Evolutionary conservation across 2,329 filamentous ascomycete species (phyloP).

Genomic region (Monilinia laxa): DNA sequence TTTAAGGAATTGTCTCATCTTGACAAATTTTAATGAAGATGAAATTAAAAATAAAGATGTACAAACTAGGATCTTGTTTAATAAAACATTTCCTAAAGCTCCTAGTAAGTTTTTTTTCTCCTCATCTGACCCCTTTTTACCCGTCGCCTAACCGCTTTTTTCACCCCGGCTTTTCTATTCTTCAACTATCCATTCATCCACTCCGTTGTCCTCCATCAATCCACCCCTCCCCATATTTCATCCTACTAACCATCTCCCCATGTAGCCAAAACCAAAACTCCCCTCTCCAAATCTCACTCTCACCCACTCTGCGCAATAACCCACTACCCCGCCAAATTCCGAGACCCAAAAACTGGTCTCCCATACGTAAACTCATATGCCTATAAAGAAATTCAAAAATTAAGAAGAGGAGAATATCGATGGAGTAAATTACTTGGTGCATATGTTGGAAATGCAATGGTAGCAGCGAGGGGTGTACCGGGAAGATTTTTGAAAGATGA

Average conservation of each 20-base stretch:
- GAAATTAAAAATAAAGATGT: conserved; percentile 52
- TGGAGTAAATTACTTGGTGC: conserved; percentile 82
- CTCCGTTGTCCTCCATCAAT: neutral
- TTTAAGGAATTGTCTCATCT: conserved; percentile 57
- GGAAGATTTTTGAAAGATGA: conserved; percentile 59
- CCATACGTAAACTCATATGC: conserved; percentile 77
- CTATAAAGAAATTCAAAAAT: conserved; percentile 76
- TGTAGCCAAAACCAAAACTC: neutral
- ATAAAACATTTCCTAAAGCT: conserved; percentile 48
- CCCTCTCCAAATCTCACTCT: conserved; percentile 30
- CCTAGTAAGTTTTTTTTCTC: conserved; percentile 45
- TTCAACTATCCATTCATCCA: neutral
- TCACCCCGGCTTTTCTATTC: neutral
- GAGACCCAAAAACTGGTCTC: conserved; percentile 80
- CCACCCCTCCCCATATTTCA: no score
- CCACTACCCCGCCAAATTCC: conserved; percentile 74
- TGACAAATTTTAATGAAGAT: conserved; percentile 56
- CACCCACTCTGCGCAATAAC: conserved; percentile 72
- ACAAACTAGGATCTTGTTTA: conserved; percentile 57
- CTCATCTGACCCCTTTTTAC: neutral
- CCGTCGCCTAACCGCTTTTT: neutral
- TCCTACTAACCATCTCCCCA: neutral
- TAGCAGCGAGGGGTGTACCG: conserved; percentile 74
- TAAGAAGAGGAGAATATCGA: conserved; percentile 70
- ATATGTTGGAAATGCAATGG: conserved; percentile 70